A percentile compares a stretch with the other conserved stretches of the same genome.
These are phyloP conservation scores for Yamadazyma oceani DNA, from an alignment of 1,139 yeast genomes.

Conservation along the genomic window DNA sequence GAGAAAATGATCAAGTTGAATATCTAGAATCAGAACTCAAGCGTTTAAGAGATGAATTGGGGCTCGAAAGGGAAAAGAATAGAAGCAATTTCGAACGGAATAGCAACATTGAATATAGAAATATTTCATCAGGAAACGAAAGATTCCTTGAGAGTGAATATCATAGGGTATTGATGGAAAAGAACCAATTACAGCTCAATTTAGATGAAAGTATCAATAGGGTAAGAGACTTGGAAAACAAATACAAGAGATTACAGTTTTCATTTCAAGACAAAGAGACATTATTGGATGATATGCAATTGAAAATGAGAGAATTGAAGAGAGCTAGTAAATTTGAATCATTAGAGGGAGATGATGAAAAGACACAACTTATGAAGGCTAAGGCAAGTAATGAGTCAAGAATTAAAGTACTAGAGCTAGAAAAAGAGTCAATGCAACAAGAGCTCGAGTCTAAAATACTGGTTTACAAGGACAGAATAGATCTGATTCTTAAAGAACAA, in stretches of 20 bases:
- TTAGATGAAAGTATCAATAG: slow-evolving; percentile 16
- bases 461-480: slow-evolving; percentile 26
- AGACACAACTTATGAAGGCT: slow-evolving; percentile 28
- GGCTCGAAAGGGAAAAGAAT: slow-evolving; percentile 9
- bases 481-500: slow-evolving; percentile 8
- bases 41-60: slow-evolving; percentile 40
- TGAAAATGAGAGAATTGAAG: slow-evolving; percentile 26
- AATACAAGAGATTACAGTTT: slow-evolving; percentile 25
- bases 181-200: slow-evolving; percentile 16
- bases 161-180: slow-evolving; percentile 19
- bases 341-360: slow-evolving; percentile 31
- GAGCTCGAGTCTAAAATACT: slow-evolving; percentile 31
- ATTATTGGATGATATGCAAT: slow-evolving; percentile 28
- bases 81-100: slow-evolving; percentile 5
- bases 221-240: slow-evolving; percentile 21
- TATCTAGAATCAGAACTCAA: slow-evolving; percentile 17
- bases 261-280: slow-evolving; percentile 33
- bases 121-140: not conserved
- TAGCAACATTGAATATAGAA: slow-evolving; percentile 3
- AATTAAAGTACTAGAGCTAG: slow-evolving; percentile 34
- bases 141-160: slow-evolving; percentile 17
- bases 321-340: slow-evolving; percentile 21
- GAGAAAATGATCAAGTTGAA: slow-evolving; percentile 13
- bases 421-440: slow-evolving; percentile 32
- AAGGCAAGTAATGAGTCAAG: slow-evolving; percentile 35